Base-by-base conservation (phyloP, 805 yeast genomes). In the Metschnikowia anglica region DNA sequence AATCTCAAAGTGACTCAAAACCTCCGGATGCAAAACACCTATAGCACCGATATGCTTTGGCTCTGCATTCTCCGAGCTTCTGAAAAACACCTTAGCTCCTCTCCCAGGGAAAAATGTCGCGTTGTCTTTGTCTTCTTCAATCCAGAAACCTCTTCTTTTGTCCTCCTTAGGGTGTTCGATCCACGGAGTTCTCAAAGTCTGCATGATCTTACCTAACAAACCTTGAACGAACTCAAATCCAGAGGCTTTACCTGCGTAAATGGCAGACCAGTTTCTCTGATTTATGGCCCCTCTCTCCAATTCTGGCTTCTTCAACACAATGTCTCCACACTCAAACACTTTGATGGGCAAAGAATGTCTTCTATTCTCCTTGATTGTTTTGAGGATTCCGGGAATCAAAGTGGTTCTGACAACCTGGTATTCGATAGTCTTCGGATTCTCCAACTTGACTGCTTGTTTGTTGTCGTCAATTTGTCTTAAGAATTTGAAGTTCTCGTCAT, bases 371-470 rank as follows among this genome's bases (percentile, higher is more conserved):
- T 87, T 84, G 53, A 93, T 83, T 19, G 99, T 93, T 70, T 93
- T 93, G 62, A 93, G 79, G 44, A 93, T 77, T 54, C 99, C 99
- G 36, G 99, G 97, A 46, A 91, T 73, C 55, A 93, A 75, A 20
- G 95, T 80, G 13, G 99, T 93, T 76, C 99, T 85, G 20, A 93
- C 98, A 48, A 93, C 99, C 74, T 93, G 97, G 68, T 91, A 93
- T 71, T 93, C 99, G 39, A 81, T 66, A 15, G 99, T 93, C 74
- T 93, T 93, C 48, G 99, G 99, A 67, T 93, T 93, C 44, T 87
- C 98, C 56, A 93, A 79, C 58, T 85, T 82, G 42, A 93, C 98
- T 24, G 89, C 98, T 39, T 68, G 70, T n/a, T 80, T 77, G 55
- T 75, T 77, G 56, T 86, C 88, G 63, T 91, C 97, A 31, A 60